Conservation (phyloP, 345 rosid species). For the Punica granatum region DNA sequence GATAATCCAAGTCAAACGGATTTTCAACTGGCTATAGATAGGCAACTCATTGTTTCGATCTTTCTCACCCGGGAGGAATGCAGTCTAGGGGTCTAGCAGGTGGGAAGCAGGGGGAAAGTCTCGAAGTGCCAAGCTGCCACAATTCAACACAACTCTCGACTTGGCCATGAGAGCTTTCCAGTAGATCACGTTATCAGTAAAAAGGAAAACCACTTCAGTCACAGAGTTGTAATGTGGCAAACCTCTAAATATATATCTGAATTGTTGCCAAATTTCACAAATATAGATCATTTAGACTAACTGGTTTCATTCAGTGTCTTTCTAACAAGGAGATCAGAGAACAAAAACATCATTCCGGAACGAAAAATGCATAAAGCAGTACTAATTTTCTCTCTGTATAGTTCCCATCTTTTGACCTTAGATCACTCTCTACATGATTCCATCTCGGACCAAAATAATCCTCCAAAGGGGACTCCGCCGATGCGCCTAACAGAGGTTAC, state of each 20-base stretch:
- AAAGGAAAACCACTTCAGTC: too few relatives aligned
- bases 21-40: background rate
- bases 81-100: too few relatives aligned
- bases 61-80: background rate
- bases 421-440: background rate
- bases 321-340: background rate
- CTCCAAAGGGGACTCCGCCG: background rate
- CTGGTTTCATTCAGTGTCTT: background rate
- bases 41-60: background rate
- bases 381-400: background rate
- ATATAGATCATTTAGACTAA: background rate
- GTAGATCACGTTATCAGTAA: background rate
- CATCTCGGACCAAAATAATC: background rate
- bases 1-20: background rate
- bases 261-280: background rate
- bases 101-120: too few relatives aligned
- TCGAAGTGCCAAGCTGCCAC: background rate
- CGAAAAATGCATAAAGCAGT: background rate
- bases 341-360: background rate
- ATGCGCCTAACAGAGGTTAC: constrained; percentile 13
- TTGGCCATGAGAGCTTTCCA: background rate
- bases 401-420: background rate
- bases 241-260: background rate
- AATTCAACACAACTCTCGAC: background rate
- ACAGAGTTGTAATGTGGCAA: background rate